These are phyloP conservation scores for Nicotiana tabacum DNA, from an alignment of 257 asterid species.

Conservation along the genomic window DNA sequence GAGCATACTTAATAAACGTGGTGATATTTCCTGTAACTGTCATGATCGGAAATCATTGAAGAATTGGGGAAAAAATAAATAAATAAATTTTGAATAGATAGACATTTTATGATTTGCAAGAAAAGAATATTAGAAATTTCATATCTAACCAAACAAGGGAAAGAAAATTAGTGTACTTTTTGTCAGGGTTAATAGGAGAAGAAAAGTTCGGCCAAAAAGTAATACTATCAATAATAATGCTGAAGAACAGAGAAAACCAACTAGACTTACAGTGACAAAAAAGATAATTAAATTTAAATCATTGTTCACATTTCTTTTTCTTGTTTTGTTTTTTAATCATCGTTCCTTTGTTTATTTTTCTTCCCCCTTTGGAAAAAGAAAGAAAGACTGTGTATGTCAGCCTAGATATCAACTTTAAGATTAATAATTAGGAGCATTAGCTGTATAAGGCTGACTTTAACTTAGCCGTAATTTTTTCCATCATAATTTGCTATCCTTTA, in stretches of 20 bases:
- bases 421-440: not conserved
- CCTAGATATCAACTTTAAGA: not conserved
- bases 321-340: not conserved
- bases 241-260: not conserved
- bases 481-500: not conserved
- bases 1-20: not conserved
- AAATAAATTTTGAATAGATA: no score
- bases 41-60: not conserved
- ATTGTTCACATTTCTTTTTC: not conserved
- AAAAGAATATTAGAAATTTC: not conserved
- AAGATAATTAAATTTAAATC: not conserved
- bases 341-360: not conserved
- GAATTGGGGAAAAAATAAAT: not conserved
- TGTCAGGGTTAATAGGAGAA: not conserved
- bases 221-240: not conserved
- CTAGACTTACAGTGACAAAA: not conserved
- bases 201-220: not conserved
- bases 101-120: no score
- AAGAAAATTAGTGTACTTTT: not conserved
- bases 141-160: not conserved
- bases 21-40: not conserved
- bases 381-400: not conserved
- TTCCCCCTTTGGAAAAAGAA: not conserved
- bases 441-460: not conserved
- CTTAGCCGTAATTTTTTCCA: not conserved